These are phyloP conservation scores for Suillus placidus DNA, from an alignment of 768 basidiomycete genomes.

Conservation along the genomic window DNA sequence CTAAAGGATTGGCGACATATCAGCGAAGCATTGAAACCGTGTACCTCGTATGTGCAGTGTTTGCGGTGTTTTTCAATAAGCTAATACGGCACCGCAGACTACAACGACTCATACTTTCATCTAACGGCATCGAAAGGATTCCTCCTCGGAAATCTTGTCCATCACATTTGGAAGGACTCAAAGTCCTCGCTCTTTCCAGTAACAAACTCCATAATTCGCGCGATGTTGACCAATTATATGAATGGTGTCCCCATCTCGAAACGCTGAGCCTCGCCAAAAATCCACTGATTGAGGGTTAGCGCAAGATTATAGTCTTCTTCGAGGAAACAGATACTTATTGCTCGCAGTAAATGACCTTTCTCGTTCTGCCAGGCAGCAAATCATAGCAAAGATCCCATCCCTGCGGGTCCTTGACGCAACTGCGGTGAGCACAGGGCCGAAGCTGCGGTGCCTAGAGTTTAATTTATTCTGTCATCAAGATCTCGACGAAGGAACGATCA, in stretches of 20 bases:
- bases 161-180: constrained; percentile 42
- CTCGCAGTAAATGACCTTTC: constrained; percentile 39
- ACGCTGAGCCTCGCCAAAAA: constrained; percentile 64
- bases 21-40: constrained; percentile 45
- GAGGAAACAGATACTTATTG: constrained; percentile 7
- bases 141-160: constrained; percentile 28
- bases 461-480: constrained; percentile 42
- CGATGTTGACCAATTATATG: constrained; percentile 62
- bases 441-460: constrained; percentile 17
- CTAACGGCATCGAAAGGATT: constrained; percentile 59
- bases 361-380: constrained; percentile 55
- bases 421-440: constrained; percentile 45
- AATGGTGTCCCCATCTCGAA: constrained; percentile 71
- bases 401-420: constrained; percentile 67
- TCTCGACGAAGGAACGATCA: constrained; percentile 67
- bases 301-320: neutral
- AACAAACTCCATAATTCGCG: constrained; percentile 64
- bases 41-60: constrained; percentile 44
- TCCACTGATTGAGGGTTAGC: constrained; percentile 59
- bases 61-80: neutral
- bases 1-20: constrained; percentile 59
- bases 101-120: constrained; percentile 64
- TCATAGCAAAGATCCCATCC: constrained; percentile 69
- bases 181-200: constrained; percentile 62
- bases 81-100: constrained; percentile 43